Evolutionary conservation across 2,329 filamentous ascomycete species (phyloP).

Genomic region (Talaromyces sp.): DNA sequence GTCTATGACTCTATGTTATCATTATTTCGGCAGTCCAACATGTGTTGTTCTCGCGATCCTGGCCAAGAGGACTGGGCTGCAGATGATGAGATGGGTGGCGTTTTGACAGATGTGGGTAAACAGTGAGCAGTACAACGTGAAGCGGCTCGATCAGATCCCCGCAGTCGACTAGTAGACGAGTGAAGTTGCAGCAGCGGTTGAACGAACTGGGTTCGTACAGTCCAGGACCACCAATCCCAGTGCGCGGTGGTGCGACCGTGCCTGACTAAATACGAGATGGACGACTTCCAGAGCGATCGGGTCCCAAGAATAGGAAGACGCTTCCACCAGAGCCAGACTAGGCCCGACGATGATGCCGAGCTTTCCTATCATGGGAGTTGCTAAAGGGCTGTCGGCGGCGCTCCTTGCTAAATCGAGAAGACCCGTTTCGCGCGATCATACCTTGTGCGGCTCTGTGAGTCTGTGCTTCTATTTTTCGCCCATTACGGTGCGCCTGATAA

Average conservation of each 20-base stretch:
- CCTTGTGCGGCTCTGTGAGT: constrained; percentile 3
- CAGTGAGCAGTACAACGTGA: not conserved
- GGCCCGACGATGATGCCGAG: not conserved
- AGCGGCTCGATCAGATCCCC: not conserved
- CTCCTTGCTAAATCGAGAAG: not conserved
- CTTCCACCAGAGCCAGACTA: not conserved
- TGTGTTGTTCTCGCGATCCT: not conserved
- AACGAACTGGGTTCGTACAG: not conserved
- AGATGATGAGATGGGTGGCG: not conserved
- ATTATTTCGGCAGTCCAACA: not conserved
- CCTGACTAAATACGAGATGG: constrained; percentile 1
- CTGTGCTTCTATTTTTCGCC: not conserved
- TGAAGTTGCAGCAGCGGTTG: not conserved
- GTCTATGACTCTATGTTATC: not conserved
- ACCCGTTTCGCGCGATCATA: constrained; percentile 8
- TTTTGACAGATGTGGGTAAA: constrained; percentile 1
- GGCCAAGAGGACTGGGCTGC: not conserved
- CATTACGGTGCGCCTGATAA: not conserved
- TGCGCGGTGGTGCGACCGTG: not conserved
- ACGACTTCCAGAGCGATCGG: not conserved
- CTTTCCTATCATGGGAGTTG: not conserved
- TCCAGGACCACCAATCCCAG: not conserved
- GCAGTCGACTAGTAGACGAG: not conserved
- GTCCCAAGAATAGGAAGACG: not conserved
- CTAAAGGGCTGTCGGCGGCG: not conserved